Evolutionary conservation across 495 filamentous ascomycete species (phyloP), one percentile per base, ranked within the genome.

Genomic region (Tuber borchii): DNA sequence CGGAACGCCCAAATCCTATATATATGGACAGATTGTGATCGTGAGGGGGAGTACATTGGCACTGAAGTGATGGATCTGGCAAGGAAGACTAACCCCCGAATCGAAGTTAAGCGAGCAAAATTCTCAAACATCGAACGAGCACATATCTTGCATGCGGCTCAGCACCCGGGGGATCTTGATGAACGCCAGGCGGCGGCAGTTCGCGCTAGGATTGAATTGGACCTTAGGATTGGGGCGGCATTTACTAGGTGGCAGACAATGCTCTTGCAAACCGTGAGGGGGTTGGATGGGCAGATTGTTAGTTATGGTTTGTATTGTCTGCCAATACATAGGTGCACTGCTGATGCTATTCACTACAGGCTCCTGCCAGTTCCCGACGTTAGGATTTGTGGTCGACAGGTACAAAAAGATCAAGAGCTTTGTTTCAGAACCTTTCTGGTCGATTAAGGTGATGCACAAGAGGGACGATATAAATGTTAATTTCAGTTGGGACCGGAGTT

Each of bases 21-120:
- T 83, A 97, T 99, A 80, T 99, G 95, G 95, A 99, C 95, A 1
- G 95, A 99, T 87, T 98, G 95, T 85, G 95, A 99, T 87, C 90
- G 94, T 71, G 95, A 99, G 87, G 95, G 95, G 22, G 95, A 99
- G 84, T 91, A 97, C 80, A 99, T 99, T 77, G 95, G 95, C 1
- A 86, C 91, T n/a, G 96, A 98, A 82, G 93, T 99, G 72, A 90
- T 93, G 51, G 88, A 92, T 74, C 90, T 93, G 48, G 95, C 96
- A 26, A 86, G 86, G 73, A 88, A 88, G 81, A 90, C 89, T 37
- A 98, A 97, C 81, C 80, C 86, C 31, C 85, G 86, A 1, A 88
- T 99, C 48, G 87, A 94, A 79, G 88, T 97, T 71, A 95, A 92
- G 80, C 87, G 95, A 77, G 95, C 95, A 37, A 90, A 86, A 78